Conservation (phyloP, 345 rosid genomes). For the Brassica rapa region DNA sequence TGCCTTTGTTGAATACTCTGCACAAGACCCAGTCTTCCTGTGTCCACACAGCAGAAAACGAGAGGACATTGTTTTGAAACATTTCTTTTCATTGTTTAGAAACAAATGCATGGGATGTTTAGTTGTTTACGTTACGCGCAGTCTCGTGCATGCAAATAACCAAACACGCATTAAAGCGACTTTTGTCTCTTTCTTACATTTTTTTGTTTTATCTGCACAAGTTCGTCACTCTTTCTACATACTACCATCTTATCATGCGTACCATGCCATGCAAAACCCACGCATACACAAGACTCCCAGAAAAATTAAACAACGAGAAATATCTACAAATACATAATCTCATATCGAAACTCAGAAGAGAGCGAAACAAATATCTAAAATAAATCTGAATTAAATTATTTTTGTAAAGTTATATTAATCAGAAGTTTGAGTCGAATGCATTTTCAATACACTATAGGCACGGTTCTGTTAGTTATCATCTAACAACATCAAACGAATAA, state of each 20-base stretch:
- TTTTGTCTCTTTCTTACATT: conserved; percentile 35
- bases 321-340: not conserved
- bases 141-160: conserved; percentile 40
- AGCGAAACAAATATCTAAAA: not conserved
- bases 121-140: conserved; percentile 28
- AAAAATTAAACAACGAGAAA: not conserved
- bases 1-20: conserved; percentile 84
- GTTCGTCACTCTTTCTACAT: conserved; percentile 26
- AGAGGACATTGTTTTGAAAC: conserved; percentile 10
- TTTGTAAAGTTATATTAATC: not conserved
- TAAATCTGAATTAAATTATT: not conserved
- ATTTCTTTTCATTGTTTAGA: not conserved
- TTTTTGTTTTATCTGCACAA: conserved; percentile 11
- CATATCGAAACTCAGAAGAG: not conserved
- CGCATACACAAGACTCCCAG: not conserved
- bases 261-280: conserved; percentile 4
- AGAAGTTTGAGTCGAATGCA: too few relatives aligned
- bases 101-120: conserved; percentile 37
- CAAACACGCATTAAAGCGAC: conserved; percentile 39
- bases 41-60: conserved; percentile 40
- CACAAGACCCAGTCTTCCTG: conserved; percentile 99
- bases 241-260: conserved; percentile 32
- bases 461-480: not conserved
- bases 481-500: not conserved
- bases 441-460: too few relatives aligned